Conservation (phyloP, 2,329 filamentous ascomycete genomes). For the Chaetomium olivaceum region DNA sequence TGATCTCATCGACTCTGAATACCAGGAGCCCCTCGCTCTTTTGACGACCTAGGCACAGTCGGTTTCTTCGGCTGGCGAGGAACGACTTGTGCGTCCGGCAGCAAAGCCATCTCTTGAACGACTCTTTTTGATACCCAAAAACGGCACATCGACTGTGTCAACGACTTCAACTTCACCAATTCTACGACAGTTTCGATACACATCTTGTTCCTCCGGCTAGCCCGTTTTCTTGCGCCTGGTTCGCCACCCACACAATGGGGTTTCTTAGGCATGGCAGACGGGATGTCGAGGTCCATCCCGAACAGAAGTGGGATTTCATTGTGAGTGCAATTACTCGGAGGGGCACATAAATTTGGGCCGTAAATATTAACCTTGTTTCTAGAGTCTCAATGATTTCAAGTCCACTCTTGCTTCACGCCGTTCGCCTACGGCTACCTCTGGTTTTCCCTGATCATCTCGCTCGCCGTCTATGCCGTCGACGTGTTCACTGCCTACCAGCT, state of each 20-base stretch:
- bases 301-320: slow-evolving; percentile 95
- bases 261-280: slow-evolving; percentile 65
- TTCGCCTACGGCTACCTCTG: slow-evolving; percentile 85
- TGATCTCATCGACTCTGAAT: slow-evolving; percentile 17
- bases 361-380: background rate
- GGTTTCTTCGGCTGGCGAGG: slow-evolving; percentile 40
- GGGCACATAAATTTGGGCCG: background rate
- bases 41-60: slow-evolving; percentile 35
- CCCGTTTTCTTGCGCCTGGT: slow-evolving; percentile 22
- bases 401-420: slow-evolving; percentile 73
- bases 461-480: slow-evolving; percentile 86
- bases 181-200: slow-evolving; percentile 33
- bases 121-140: slow-evolving; percentile 29
- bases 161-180: slow-evolving; percentile 23
- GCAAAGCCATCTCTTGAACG: slow-evolving; percentile 23
- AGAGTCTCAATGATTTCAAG: slow-evolving; percentile 73
- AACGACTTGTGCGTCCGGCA: slow-evolving; percentile 38
- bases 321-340: slow-evolving; percentile 48
- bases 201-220: slow-evolving; percentile 17
- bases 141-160: slow-evolving; percentile 30
- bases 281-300: slow-evolving; percentile 66
- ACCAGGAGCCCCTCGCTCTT: slow-evolving; percentile 24
- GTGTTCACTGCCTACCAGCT: slow-evolving; percentile 92
- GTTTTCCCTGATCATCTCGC: slow-evolving; percentile 73
- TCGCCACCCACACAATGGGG: slow-evolving; percentile 55